These are phyloP conservation scores for Hygrocybe punicea DNA, from an alignment of 768 basidiomycete species.

Conservation along the genomic window DNA sequence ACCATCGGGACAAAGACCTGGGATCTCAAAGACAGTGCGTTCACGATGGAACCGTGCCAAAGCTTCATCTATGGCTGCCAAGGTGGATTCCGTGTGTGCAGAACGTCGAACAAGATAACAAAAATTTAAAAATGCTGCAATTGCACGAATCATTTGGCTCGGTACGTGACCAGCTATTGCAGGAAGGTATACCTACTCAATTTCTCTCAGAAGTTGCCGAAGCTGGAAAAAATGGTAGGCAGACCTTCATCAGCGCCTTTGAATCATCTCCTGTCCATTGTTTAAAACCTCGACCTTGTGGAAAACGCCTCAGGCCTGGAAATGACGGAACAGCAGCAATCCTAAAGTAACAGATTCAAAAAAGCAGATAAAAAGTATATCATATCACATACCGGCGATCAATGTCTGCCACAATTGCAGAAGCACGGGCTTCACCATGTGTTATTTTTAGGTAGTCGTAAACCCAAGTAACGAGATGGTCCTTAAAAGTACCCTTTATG, in stretches of 20 bases:
- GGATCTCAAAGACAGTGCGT: constrained; percentile 26
- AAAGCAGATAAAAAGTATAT: background rate
- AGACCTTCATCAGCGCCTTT: constrained; percentile 12
- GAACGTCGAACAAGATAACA: constrained; percentile 21
- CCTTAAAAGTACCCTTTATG: constrained; percentile 43
- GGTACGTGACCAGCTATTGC: constrained; percentile 21
- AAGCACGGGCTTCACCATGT: constrained; percentile 17
- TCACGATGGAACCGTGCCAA: background rate
- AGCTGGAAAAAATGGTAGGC: background rate
- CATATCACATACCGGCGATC: constrained; percentile 25
- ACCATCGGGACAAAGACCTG: background rate
- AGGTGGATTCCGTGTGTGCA: constrained; percentile 6
- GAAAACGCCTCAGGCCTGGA: constrained; percentile 10
- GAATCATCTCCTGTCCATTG: constrained; percentile 16
- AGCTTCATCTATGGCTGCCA: background rate
- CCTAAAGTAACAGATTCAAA: background rate
- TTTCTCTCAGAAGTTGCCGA: background rate
- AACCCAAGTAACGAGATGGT: constrained; percentile 40
- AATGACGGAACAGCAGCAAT: constrained; percentile 9
- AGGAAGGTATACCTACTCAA: constrained; percentile 19
- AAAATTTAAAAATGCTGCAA: constrained; percentile 22
- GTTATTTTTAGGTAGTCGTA: constrained; percentile 24
- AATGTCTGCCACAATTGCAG: constrained; percentile 32
- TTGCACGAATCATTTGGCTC: constrained; percentile 9
- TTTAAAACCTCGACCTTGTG: constrained; percentile 6